These are phyloP conservation scores for Epichloe sibirici DNA, from an alignment of 2,329 filamentous ascomycete genomes.

Conservation along the genomic window DNA sequence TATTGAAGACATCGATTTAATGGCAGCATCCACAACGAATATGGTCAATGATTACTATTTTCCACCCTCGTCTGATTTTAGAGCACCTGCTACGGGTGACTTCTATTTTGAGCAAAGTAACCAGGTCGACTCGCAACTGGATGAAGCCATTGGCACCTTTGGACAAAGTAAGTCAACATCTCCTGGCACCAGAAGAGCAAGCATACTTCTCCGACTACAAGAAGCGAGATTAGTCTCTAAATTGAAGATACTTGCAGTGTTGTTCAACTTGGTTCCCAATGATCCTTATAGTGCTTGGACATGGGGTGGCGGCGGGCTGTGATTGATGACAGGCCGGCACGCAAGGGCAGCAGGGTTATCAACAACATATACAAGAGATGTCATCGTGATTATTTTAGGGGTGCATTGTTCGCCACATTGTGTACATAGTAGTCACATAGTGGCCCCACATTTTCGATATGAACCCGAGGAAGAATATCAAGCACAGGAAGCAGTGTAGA, in stretches of 20 bases:
- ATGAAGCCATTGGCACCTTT: constrained; percentile 3
- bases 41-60: neutral
- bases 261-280: constrained; percentile 4
- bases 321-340: neutral
- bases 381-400: too few species aligned
- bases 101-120: constrained; percentile 1
- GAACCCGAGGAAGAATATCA: neutral
- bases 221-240: neutral
- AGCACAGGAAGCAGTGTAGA: neutral
- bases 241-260: neutral
- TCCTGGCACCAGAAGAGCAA: neutral
- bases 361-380: too few species aligned
- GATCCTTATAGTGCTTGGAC: constrained; percentile 3
- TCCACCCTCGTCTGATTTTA: neutral
- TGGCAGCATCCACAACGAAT: neutral
- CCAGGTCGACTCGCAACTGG: constrained; percentile 3
- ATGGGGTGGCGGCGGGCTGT: constrained; percentile 1
- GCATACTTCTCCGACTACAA: too few species aligned
- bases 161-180: constrained; percentile 2
- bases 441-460: too few species aligned
- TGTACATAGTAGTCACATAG: too few species aligned
- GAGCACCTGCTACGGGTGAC: neutral
- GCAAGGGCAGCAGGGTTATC: too few species aligned
- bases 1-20: neutral
- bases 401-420: too few species aligned